Evolutionary conservation across 768 basidiomycete species (phyloP).

Genomic region (Mycena sanguinolenta): DNA sequence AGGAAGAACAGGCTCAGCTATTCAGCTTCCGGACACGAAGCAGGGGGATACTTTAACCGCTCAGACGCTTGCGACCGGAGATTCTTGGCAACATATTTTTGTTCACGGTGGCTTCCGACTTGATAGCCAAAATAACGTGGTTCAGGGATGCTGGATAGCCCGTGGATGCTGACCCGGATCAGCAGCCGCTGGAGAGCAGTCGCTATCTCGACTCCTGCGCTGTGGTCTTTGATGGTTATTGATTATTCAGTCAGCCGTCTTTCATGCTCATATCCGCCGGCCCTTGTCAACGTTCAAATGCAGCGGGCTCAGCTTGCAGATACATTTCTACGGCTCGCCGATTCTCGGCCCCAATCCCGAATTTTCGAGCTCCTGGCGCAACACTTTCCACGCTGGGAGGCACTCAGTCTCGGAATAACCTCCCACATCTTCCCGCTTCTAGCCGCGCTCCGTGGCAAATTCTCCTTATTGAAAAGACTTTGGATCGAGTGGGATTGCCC

Average conservation of each 20-base stretch:
- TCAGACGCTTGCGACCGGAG: conserved; percentile 13
- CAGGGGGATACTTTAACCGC: background rate
- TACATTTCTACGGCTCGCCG: background rate
- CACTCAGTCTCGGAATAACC: conserved; percentile 6
- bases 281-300: background rate
- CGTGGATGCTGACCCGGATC: conserved; percentile 8
- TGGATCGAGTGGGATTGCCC: background rate
- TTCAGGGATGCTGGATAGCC: background rate
- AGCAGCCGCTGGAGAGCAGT: conserved; percentile 11
- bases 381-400: conserved; percentile 14
- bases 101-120: conserved; percentile 7
- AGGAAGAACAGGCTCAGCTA: background rate
- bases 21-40: background rate
- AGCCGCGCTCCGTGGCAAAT: background rate
- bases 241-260: too few relatives aligned
- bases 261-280: too few relatives aligned
- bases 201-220: conserved; percentile 2
- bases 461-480: background rate
- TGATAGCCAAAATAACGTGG: background rate
- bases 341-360: background rate
- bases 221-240: conserved; percentile 16
- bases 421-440: background rate
- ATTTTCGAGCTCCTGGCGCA: background rate
- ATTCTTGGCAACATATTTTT: conserved; percentile 11
- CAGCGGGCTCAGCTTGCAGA: background rate